A percentile compares a stretch with the other conserved stretches of the same genome.
phyloP scores from a whole-genome alignment of 345 rosid species.

The Cardamine chenopodiifolia region DNA sequence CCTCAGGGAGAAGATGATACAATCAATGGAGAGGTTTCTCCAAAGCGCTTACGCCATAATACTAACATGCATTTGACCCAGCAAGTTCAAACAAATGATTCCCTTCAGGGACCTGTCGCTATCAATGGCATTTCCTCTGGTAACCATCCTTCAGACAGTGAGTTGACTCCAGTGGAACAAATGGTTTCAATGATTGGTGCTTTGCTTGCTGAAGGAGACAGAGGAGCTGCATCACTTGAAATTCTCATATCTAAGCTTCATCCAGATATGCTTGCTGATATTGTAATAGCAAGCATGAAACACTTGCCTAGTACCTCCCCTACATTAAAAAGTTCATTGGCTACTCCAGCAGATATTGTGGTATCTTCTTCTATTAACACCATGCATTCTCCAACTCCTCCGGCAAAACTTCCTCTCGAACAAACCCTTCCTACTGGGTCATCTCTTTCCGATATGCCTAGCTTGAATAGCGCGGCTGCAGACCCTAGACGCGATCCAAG shows the following conservation, averaged over 20 bases:
- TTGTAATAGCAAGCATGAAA: conserved; percentile 93
- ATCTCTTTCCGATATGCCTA: conserved; percentile 51
- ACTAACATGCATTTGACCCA: conserved; percentile 44
- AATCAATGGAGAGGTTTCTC: conserved; percentile 58
- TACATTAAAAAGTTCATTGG: conserved; percentile 55
- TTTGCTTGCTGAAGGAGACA: conserved; percentile 98
- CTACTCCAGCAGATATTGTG: conserved; percentile 52
- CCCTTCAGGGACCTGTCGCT: conserved; percentile 51
- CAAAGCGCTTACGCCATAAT: conserved; percentile 65
- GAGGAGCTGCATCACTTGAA: conserved; percentile 96
- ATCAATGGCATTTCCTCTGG: conserved; percentile 61
- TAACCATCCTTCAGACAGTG: conserved; percentile 57
- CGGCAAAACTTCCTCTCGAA: conserved; percentile 48
- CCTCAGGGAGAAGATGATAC: conserved; percentile 64
- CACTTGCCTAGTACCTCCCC: conserved; percentile 80
- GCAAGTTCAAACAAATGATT: conserved; percentile 54
- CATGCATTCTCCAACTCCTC: conserved; percentile 51
- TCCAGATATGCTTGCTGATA: conserved; percentile 97
- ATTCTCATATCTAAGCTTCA: conserved; percentile 88
- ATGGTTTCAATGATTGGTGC: conserved; percentile 99
- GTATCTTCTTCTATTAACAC: conserved; percentile 48
- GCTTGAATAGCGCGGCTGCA: conserved; percentile 47
- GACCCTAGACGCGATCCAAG: conserved; percentile 94
- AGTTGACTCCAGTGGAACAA: conserved; percentile 88
- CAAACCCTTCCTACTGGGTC: conserved; percentile 47